phyloP scores from a whole-genome alignment of 129 eudicot genomes.

The Kitagawia praeruptora region DNA sequence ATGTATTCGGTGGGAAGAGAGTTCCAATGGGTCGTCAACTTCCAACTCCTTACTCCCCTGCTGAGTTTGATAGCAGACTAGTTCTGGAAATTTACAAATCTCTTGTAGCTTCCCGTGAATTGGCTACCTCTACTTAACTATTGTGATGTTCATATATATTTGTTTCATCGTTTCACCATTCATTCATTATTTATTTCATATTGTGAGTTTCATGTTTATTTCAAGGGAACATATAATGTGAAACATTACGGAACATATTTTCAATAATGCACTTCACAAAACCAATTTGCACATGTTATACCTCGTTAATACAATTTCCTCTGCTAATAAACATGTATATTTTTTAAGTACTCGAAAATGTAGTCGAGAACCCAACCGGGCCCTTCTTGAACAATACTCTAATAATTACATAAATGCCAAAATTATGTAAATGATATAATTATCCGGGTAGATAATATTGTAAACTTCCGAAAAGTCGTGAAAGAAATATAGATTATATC shows the following conservation, averaged over 20 bases:
- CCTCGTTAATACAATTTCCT: neutral
- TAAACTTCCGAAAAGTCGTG: too few relatives aligned
- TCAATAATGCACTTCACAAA: neutral
- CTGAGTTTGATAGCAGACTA: slow-evolving; percentile 51
- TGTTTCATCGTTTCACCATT: neutral
- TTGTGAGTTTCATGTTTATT: neutral
- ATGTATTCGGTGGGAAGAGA: slow-evolving; percentile 25
- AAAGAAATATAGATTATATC: too few relatives aligned
- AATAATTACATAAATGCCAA: too few relatives aligned
- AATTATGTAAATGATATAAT: too few relatives aligned
- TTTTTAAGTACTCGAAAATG: neutral
- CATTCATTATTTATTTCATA: neutral
- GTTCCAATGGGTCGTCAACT: slow-evolving; percentile 25
- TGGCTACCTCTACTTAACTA: slow-evolving; percentile 16
- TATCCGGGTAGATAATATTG: too few relatives aligned
- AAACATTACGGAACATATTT: neutral
- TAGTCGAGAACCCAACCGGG: neutral
- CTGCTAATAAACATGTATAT: neutral
- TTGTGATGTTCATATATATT: neutral
- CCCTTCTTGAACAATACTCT: too few relatives aligned
- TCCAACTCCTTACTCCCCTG: slow-evolving; percentile 21
- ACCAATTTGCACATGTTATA: neutral
- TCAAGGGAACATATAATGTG: neutral
- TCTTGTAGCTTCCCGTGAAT: slow-evolving; percentile 40
- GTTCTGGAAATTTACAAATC: slow-evolving; percentile 54